Percentiles rank a stretch among this genome's conserved stretches.
Conservation (phyloP, 2,329 filamentous ascomycete species). For the Colletotrichum sidae region DNA sequence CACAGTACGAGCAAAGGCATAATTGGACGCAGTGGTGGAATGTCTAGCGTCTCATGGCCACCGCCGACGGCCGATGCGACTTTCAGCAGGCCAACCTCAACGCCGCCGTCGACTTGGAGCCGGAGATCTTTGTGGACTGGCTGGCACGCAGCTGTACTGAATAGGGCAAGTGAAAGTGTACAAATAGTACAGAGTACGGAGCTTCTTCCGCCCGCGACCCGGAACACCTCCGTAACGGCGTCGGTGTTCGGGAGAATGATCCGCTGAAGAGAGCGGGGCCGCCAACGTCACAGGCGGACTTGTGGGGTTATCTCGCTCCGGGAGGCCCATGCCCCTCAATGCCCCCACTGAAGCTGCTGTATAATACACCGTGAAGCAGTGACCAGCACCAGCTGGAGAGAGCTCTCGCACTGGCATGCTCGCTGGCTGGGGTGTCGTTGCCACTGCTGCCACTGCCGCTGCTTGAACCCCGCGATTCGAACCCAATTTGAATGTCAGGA, state of each 20-base stretch:
- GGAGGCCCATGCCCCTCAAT: not conserved
- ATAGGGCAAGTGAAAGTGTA: too few species aligned
- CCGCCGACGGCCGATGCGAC: constrained; percentile 75
- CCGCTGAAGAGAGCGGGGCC: constrained; percentile 28
- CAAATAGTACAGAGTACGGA: too few species aligned
- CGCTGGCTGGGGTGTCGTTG: too few species aligned
- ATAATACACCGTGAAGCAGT: not conserved
- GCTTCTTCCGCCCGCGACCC: too few species aligned
- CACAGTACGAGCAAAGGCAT: constrained; percentile 58
- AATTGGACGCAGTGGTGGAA: constrained; percentile 62
- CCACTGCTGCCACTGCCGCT: too few species aligned
- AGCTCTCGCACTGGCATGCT: too few species aligned
- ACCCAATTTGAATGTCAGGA: too few species aligned
- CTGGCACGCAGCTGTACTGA: constrained; percentile 44
- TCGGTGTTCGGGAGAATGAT: constrained; percentile 33
- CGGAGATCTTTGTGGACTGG: constrained; percentile 67
- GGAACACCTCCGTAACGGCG: too few species aligned
- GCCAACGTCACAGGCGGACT: constrained; percentile 25
- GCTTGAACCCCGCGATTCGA: too few species aligned
- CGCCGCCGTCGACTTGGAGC: constrained; percentile 58
- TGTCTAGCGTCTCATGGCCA: constrained; percentile 74
- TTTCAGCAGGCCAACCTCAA: constrained; percentile 73
- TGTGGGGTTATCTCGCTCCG: constrained; percentile 8
- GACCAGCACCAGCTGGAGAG: too few species aligned
- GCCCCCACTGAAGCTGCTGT: not conserved